Percentiles rank a stretch among this genome's conserved stretches.
Evolutionary conservation across 768 basidiomycete genomes (phyloP).

Genomic region (Hericium rajendrae): DNA sequence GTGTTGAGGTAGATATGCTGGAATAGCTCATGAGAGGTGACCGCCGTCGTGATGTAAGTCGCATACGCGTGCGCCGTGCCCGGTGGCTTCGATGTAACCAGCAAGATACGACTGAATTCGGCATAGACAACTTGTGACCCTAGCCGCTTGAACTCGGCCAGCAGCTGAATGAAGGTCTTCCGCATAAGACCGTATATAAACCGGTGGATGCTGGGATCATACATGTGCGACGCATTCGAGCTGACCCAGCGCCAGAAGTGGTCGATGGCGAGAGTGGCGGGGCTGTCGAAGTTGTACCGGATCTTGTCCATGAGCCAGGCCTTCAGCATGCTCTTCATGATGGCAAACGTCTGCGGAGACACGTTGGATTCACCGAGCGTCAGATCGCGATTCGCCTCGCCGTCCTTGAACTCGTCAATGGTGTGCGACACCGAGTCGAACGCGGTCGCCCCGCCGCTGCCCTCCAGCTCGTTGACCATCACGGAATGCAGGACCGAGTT

Average conservation of each 20-base stretch:
- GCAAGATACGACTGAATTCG: slow-evolving; percentile 82
- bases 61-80: slow-evolving; percentile 94
- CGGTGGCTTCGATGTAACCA: slow-evolving; percentile 92
- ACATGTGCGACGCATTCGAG: slow-evolving; percentile 75
- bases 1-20: slow-evolving; percentile 84
- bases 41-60: slow-evolving; percentile 88
- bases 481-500: slow-evolving; percentile 91
- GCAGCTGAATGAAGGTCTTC: slow-evolving; percentile 93
- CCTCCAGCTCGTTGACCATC: slow-evolving; percentile 94
- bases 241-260: slow-evolving; percentile 99
- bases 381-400: slow-evolving; percentile 54
- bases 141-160: slow-evolving; percentile 92
- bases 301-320: slow-evolving; percentile 86
- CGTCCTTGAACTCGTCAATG: slow-evolving; percentile 77
- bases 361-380: slow-evolving; percentile 85
- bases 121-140: slow-evolving; percentile 92
- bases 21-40: slow-evolving; percentile 92
- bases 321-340: slow-evolving; percentile 83
- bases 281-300: slow-evolving; percentile 52
- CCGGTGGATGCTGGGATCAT: slow-evolving; percentile 86
- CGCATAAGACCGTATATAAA: slow-evolving; percentile 96
- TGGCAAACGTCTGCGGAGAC: slow-evolving; percentile 76
- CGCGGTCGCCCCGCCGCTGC: slow-evolving; percentile 85
- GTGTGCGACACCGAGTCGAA: slow-evolving; percentile 92
- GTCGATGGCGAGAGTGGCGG: slow-evolving; percentile 66